phyloP scores from a whole-genome alignment of 371 early-diverging fungal genomes.

The Circinella minor region DNA sequence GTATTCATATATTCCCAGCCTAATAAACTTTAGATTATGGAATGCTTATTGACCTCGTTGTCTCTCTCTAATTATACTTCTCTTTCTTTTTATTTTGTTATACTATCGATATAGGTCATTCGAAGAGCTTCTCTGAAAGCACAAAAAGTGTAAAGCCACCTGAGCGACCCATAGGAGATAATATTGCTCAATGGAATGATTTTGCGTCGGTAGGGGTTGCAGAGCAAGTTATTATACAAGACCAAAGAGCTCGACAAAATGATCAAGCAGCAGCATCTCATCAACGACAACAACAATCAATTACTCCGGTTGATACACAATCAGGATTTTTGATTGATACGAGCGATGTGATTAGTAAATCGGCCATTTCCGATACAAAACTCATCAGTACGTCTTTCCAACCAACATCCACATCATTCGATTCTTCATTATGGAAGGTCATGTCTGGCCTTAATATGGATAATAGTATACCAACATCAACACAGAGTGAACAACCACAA shows the following conservation, averaged over 20 bases:
- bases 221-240: neutral
- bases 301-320: neutral
- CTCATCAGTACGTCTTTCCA: neutral
- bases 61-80: neutral
- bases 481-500: neutral
- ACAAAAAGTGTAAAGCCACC: neutral
- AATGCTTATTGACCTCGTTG: too few relatives aligned
- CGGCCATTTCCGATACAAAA: neutral
- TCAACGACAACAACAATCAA: neutral
- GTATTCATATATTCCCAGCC: too few relatives aligned
- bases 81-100: too few relatives aligned
- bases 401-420: neutral
- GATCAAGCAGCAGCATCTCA: neutral
- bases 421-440: neutral
- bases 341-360: neutral
- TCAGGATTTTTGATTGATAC: slow-evolving; percentile 1
- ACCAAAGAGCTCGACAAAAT: neutral
- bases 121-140: neutral
- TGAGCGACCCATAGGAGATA: neutral
- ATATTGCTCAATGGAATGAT: neutral
- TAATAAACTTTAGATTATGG: too few relatives aligned
- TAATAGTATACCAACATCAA: neutral
- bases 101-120: neutral
- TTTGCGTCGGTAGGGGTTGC: neutral
- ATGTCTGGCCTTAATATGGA: neutral